phyloP scores from a whole-genome alignment of 176 grass and related monocot species.

The Echinochloa phyllopogon region DNA sequence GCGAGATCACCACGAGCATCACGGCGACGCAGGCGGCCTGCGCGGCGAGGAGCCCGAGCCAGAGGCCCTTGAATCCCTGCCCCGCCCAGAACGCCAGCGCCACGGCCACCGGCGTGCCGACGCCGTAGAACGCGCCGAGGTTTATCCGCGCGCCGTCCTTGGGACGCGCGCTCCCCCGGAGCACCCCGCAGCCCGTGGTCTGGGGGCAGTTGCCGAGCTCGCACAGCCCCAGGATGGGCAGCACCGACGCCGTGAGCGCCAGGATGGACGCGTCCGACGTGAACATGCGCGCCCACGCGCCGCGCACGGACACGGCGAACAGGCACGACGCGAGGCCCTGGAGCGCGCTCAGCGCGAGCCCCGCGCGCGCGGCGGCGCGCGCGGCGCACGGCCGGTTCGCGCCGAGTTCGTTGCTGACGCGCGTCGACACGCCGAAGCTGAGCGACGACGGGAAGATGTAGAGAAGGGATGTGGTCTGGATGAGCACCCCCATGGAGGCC shows the following conservation, averaged over 20 bases:
- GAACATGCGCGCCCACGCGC: conserved; percentile 83
- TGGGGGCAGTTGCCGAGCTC: conserved; percentile 98
- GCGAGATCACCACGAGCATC: conserved; percentile 69
- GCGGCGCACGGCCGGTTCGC: conserved; percentile 68
- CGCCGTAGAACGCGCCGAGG: conserved; percentile 81
- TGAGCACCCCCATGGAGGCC: conserved; percentile 91
- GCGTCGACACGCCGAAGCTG: conserved; percentile 93
- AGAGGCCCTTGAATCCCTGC: conserved; percentile 82
- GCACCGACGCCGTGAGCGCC: conserved; percentile 72
- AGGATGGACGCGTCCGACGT: conserved; percentile 71
- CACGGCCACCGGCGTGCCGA: conserved; percentile 83
- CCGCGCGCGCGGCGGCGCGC: conserved; percentile 55
- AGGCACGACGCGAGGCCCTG: conserved; percentile 62
- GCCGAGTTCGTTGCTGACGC: conserved; percentile 88
- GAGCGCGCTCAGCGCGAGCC: conserved; percentile 58
- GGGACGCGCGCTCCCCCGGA: conserved; percentile 82
- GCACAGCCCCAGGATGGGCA: conserved; percentile 87
- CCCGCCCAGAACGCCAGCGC: conserved; percentile 67
- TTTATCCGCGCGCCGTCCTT: conserved; percentile 82
- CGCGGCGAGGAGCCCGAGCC: conserved; percentile 85
- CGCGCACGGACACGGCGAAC: conserved; percentile 73
- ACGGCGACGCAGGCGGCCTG: conserved; percentile 76
- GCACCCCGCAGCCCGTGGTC: conserved; percentile 92
- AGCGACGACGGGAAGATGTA: conserved; percentile 99
- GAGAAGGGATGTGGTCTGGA: conserved; percentile 87